These are phyloP conservation scores for Acidiella bohemica DNA, from an alignment of 495 filamentous ascomycete species.

Conservation along the genomic window DNA sequence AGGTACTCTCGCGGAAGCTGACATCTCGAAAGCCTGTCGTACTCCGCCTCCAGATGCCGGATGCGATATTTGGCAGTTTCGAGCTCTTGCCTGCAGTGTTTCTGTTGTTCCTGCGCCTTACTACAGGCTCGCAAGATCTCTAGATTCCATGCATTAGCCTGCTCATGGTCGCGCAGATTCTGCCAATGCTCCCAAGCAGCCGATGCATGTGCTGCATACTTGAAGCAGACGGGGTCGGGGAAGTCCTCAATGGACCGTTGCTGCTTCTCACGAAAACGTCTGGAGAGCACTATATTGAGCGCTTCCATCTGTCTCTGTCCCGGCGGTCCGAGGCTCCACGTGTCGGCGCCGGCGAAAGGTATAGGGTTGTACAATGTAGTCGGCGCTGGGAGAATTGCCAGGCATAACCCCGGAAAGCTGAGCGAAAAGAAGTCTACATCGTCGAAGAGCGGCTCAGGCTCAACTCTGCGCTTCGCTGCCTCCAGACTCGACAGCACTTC, in stretches of 20 bases:
- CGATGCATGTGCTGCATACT: slow-evolving; percentile 53
- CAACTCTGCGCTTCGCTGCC: slow-evolving; percentile 53
- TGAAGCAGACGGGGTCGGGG: slow-evolving; percentile 32
- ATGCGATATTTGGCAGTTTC: slow-evolving; percentile 55
- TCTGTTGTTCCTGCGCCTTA: slow-evolving; percentile 51
- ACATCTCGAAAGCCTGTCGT: slow-evolving; percentile 52
- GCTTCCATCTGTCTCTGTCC: slow-evolving; percentile 55
- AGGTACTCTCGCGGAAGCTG: slow-evolving; percentile 62
- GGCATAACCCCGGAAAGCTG: slow-evolving; percentile 66
- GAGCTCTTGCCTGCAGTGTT: slow-evolving; percentile 46
- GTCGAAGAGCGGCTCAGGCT: slow-evolving; percentile 33
- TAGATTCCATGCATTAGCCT: slow-evolving; percentile 58
- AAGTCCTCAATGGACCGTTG: slow-evolving; percentile 42
- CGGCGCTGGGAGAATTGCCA: slow-evolving; percentile 66
- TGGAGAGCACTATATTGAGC: slow-evolving; percentile 48
- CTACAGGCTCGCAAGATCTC: slow-evolving; percentile 61
- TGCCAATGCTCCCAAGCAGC: slow-evolving; percentile 61
- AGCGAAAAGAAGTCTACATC: slow-evolving; percentile 70
- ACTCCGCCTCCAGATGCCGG: slow-evolving; percentile 53
- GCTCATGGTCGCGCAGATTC: slow-evolving; percentile 39
- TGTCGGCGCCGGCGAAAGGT: slow-evolving; percentile 52
- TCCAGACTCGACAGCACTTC: slow-evolving; percentile 67
- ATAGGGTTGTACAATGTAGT: slow-evolving; percentile 57
- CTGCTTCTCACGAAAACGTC: slow-evolving; percentile 22
- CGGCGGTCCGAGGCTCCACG: slow-evolving; percentile 64